Evolutionary conservation across 257 asterid genomes (phyloP), one percentile per base, ranked within the genome.

Genomic region (Petrea volubilis): DNA sequence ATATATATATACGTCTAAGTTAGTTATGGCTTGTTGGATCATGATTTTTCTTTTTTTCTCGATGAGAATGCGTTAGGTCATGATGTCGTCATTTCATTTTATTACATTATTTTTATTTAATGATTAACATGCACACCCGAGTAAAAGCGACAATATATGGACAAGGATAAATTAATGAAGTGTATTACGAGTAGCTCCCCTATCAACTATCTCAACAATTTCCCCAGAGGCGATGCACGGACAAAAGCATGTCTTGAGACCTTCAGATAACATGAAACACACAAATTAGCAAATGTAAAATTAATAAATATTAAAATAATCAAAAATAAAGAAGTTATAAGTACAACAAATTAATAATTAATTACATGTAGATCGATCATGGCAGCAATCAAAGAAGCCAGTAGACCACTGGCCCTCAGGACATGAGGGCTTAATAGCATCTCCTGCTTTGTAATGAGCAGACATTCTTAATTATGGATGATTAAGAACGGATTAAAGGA

Each of bases 401-500:
- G 82, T 72, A 20, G 78, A 51, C 84, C 86, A 82, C 33, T 78
- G 82, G 44, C 82, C 78, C 57, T 64, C 74, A 11, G 78, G 75
- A n/a, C 60, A 53, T 21, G 74, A 25, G 27, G 53, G 33, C 40
- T 49, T 59, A 23, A 49, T 10, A 21, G 20, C 51, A 49, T 34
- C 47, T 67, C 52, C 43, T 5, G 25, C 40, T 57, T 47, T 27
- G 13, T 38, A 38, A 38, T 31, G 17, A 18, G 66, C 10, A 14
- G 28, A 14, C 80, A 81, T 71, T 2, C 38, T 66, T n/a, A n/a
- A n/a, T n/a, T 11, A 50, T 18, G 17, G 47, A 61, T n/a, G 8
- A 43, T 33, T 0, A 64, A 24, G 38, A 9, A 27, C 8, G 31
- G 20, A 63, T 63, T 41, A 34, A 1, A 33, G 25, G 64, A 31